Evolutionary conservation across 345 rosid genomes (phyloP), one percentile per base, ranked within the genome.

Genomic region (Stellera chamaejasme): DNA sequence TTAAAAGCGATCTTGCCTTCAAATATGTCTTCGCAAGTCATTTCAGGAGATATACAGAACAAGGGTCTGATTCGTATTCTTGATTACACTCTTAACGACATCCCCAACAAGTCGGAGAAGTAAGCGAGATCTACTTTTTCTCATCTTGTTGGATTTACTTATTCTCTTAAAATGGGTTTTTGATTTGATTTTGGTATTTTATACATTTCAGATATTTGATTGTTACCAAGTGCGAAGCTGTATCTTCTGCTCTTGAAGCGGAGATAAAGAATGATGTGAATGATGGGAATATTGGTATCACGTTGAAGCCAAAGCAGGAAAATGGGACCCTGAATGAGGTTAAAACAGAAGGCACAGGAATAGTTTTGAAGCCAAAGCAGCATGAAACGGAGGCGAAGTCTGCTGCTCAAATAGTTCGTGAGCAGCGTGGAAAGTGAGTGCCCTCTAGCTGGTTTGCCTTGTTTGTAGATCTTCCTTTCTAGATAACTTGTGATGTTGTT

Each of bases 71-170:
- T 92, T 12, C 83, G 78, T 1, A 79, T 92, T 65, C 61, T 81
- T 0, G 87, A 88, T 62, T 92, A 84, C 55, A 69, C 90, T 0
- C 83, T 88, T 62, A 92, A 88, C 15, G 98, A 92, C 25, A 81
- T 92, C 27, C 79, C 98, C n/a, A 75, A 72, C 73, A 92, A 88
- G 73, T 62, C 89, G 5, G 94, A 85, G 50, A 86, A 88, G 95
- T 88, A 73, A 62, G 42, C 2, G 2, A 32, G 39, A 32, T 32
- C 39, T 32, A 8, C 39, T 4, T 32, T 32, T 5, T 8, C 39
- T 32, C 39, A 25, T 15, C 45, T 15, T 12, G n/a, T 10, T 5
- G 39, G 11, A 10, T 8, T 7, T 44, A 10, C 13, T 2, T 32
- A 8, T 32, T 32, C 39, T 32, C 13, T 45, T 58, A 10, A 52